phyloP scores from a whole-genome alignment of 2,329 filamentous ascomycete species.

The Fusarium veterinarium region DNA sequence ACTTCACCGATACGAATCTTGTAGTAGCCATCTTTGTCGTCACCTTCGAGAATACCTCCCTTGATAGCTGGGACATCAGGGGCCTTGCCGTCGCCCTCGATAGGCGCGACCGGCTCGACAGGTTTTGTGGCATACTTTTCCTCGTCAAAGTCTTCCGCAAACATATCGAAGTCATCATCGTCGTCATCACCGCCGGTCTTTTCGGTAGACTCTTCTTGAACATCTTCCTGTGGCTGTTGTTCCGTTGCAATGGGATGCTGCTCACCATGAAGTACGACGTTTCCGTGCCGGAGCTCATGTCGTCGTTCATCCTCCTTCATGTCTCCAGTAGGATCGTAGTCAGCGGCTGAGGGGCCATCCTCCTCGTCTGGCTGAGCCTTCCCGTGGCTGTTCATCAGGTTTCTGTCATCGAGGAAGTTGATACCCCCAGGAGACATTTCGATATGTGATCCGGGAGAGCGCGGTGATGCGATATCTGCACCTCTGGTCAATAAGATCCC shows the following conservation, averaged over 20 bases:
- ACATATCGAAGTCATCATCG: constrained; percentile 80
- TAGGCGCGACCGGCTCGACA: constrained; percentile 48
- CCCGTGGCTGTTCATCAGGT: constrained; percentile 72
- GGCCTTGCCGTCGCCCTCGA: constrained; percentile 59
- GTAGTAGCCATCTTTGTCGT: constrained; percentile 96
- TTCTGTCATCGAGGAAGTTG: constrained; percentile 73
- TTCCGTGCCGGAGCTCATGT: constrained; percentile 72
- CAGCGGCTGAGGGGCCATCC: constrained; percentile 88
- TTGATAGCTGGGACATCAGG: constrained; percentile 68
- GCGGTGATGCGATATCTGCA: constrained; percentile 56
- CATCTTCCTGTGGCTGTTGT: constrained; percentile 42
- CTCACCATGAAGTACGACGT: constrained; percentile 63
- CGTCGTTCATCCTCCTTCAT: constrained; percentile 85
- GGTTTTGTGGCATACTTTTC: constrained; percentile 70
- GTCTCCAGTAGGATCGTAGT: constrained; percentile 90
- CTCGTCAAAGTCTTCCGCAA: constrained; percentile 82
- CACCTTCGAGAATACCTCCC: constrained; percentile 87
- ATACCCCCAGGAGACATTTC: constrained; percentile 69
- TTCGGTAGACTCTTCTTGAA: constrained; percentile 44
- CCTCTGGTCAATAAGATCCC: constrained; percentile 39
- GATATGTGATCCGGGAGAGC: constrained; percentile 59
- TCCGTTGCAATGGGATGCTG: constrained; percentile 45
- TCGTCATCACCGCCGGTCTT: constrained; percentile 56
- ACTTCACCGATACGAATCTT: constrained; percentile 93
- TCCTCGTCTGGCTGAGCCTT: constrained; percentile 57